Evolutionary conservation across 1,284 basidiomycete genomes (phyloP), one percentile per base, ranked within the genome.

Genomic region (Boletus mariae): DNA sequence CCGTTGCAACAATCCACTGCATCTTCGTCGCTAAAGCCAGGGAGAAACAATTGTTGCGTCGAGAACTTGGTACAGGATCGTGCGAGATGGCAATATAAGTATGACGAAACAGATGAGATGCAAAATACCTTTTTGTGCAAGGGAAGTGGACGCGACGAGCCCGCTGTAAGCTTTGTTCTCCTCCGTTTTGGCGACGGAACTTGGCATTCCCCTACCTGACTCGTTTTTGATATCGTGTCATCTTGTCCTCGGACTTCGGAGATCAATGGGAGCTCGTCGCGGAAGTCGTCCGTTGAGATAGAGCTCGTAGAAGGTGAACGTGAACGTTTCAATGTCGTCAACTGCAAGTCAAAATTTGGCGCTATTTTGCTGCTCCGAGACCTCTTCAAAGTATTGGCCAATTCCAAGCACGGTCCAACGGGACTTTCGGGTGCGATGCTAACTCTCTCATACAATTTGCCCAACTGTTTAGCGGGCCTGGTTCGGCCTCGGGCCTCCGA

Each of bases 311-410:
- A 40, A 49, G 62, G 53, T 23, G 59, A 57, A 32, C 58, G 58
- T 28, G 67, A 64, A 40, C 78, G 72, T 26, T 67, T 69, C 49
- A 85, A 59, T 40, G 76, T 72, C 6, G 76, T 65, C 47, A 85
- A 76, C 46, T 80, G 69, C n/a, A 85, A 56, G 54, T 81, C 73
- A 57, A 84, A 84, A 55, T 80, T 71, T 8, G 77, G 76, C 11
- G 58, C 54, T 9, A 67, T 49, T 53, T 71, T 76, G 17, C 57
- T 62, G 70, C 74, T 54, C 60, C 29, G 57, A 17, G 47, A 28
- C 28, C 46, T 49, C 32, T 55, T 53, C 25, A 46, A 29, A 53
- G 56, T 44, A 37, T 54, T 47, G 11, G 71, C 60, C 12, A 80
- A 58, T 62, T 80, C 84, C 61, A 81, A 65, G 26, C 68, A 69